Percentiles rank a stretch among this genome's conserved stretches.
Conservation (phyloP, 1,284 basidiomycete species). For the Termitomyces sp. region DNA sequence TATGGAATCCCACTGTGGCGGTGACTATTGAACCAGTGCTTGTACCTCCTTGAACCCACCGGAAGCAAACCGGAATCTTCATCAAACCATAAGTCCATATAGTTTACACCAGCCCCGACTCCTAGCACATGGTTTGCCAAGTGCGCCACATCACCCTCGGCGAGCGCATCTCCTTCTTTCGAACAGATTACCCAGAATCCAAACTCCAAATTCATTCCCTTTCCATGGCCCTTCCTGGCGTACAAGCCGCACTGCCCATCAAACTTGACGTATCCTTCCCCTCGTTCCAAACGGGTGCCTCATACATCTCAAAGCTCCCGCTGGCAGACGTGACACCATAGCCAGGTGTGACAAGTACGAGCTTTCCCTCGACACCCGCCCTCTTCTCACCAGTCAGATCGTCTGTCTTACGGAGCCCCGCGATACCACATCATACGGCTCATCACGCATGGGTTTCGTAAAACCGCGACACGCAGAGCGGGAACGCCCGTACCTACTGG, state of each 20-base stretch:
- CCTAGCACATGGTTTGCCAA: background rate
- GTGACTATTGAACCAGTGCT: background rate
- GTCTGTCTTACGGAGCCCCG: background rate
- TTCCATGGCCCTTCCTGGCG: constrained; percentile 6
- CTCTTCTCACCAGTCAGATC: background rate
- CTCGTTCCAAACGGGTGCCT: constrained; percentile 7
- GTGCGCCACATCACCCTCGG: constrained; percentile 6
- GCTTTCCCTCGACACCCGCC: background rate
- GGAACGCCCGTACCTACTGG: background rate
- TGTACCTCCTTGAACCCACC: background rate
- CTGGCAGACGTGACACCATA: constrained; percentile 5
- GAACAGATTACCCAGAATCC: constrained; percentile 8
- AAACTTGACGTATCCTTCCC: constrained; percentile 4
- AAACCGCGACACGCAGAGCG: background rate
- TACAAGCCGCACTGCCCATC: constrained; percentile 7
- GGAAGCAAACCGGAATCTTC: background rate
- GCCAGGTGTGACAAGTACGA: background rate
- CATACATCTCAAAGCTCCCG: constrained; percentile 1
- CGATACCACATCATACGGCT: constrained; percentile 9
- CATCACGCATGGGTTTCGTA: constrained; percentile 5
- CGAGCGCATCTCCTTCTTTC: background rate
- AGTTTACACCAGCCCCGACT: background rate
- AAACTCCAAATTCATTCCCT: background rate
- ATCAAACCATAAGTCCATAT: background rate
- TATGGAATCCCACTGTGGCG: constrained; percentile 1